Base-by-base conservation (phyloP, 352 stramenopile genomes). In the Phytophthora pini region DNA sequence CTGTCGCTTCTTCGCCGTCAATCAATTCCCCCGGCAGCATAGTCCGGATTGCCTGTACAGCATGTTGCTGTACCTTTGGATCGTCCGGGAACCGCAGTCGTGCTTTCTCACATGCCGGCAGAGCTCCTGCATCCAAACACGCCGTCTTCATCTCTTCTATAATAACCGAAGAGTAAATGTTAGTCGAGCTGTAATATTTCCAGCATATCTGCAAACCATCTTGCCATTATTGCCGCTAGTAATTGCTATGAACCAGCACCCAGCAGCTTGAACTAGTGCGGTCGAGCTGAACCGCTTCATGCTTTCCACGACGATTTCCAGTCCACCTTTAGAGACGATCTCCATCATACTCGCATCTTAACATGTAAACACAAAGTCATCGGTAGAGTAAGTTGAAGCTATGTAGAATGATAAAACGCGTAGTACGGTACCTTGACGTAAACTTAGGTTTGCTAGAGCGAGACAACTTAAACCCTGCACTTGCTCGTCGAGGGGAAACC, bases 401-500 rank as follows among this genome's bases (percentile, higher is more conserved):
- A 9, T 17, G 20, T 32, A 55, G 1, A 34, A 38, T 40, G 22
- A 15, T 24, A 20, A 10, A 27, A 39, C 9, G 0, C 15, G 5
- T 26, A 13, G 22, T 13, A 43, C 41, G 13, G 20, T 69, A 85
- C 79, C 70, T 65, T 88, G 72, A 5, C 79, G 79, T 27, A 89
- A 58, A 43, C 79, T 88, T 3, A 90, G 50, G 17, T 90, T 90
- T 5, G 76, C 74, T 15, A 90, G 63, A 3, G 79, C 78, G 3
- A 90, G 65, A 31, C 70, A 85, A 6, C 72, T 57, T 15, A 90
- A 61, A 2, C 79, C 82, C 46, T 90, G 79, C 1, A 89, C 53
- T 51, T 86, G 73, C 55, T 89, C 79, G 24, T 72, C 81, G 13
- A 87, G 52, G n/a, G 77, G 77, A 50, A 90, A 89, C 0, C 79